These are phyloP conservation scores for Baorangia bicolor DNA, from an alignment of 768 basidiomycete genomes.

Conservation along the genomic window DNA sequence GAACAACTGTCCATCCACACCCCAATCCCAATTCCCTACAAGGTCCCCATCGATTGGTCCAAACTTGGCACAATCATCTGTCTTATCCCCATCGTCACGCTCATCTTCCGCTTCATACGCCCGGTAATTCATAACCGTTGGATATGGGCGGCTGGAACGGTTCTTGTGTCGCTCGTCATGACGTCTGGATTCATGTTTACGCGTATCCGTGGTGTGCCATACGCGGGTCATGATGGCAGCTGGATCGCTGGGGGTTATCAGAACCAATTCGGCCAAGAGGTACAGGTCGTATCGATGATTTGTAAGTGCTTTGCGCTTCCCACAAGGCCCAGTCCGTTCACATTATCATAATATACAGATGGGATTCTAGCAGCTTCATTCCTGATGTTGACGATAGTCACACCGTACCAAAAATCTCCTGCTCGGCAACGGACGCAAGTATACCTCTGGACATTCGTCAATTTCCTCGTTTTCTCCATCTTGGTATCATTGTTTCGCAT, in stretches of 20 bases:
- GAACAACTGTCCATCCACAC: slow-evolving; percentile 72
- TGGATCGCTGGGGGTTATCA: slow-evolving; percentile 91
- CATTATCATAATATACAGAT: slow-evolving; percentile 48
- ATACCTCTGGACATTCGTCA: slow-evolving; percentile 84
- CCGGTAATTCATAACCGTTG: slow-evolving; percentile 71
- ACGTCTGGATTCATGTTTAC: slow-evolving; percentile 97
- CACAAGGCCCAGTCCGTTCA: background rate
- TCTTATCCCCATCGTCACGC: slow-evolving; percentile 45
- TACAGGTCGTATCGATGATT: slow-evolving; percentile 78
- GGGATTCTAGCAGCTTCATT: slow-evolving; percentile 78
- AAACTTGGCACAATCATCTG: slow-evolving; percentile 48
- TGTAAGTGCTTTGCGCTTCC: slow-evolving; percentile 55
- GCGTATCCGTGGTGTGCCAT: slow-evolving; percentile 82
- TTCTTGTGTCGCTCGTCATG: slow-evolving; percentile 74
- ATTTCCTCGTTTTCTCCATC: slow-evolving; percentile 83
- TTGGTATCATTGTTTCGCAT: slow-evolving; percentile 84
- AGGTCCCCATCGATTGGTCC: slow-evolving; percentile 72
- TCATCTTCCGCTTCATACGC: slow-evolving; percentile 58
- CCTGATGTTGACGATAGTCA: slow-evolving; percentile 74
- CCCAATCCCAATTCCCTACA: slow-evolving; percentile 80
- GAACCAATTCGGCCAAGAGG: slow-evolving; percentile 91
- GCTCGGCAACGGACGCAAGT: slow-evolving; percentile 79
- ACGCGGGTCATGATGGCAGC: slow-evolving; percentile 55
- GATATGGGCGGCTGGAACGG: slow-evolving; percentile 69
- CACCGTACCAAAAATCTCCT: slow-evolving; percentile 75